A percentile compares a stretch with the other conserved stretches of the same genome.
phyloP scores from a whole-genome alignment of 352 stramenopile genomes.

The Nothophytophthora sp. region DNA sequence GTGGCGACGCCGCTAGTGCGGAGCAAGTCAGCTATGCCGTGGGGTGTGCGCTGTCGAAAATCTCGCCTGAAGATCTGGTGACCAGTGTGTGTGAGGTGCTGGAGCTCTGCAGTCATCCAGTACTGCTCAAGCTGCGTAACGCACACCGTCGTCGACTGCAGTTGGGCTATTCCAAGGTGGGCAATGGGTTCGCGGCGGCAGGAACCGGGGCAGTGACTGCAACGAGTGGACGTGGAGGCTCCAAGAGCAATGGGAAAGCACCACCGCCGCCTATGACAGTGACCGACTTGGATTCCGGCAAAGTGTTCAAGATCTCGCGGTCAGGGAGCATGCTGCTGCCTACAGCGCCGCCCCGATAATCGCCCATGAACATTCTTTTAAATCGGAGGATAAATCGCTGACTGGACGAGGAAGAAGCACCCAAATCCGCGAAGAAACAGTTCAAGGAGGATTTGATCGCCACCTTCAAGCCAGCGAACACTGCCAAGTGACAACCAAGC shows the following conservation, averaged over 20 bases:
- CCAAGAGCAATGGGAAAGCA: slow-evolving; percentile 2
- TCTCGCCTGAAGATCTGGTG: slow-evolving; percentile 62
- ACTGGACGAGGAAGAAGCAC: no score
- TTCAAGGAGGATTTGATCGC: no score
- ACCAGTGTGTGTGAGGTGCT: slow-evolving; percentile 83
- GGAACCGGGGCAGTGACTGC: slow-evolving; percentile 2
- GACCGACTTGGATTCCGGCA: slow-evolving; percentile 69
- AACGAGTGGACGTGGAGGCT: neutral
- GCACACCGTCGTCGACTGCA: slow-evolving; percentile 66
- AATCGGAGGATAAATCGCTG: no score
- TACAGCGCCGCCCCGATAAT: slow-evolving; percentile 9
- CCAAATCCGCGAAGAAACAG: no score
- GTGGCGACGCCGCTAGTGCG: slow-evolving; percentile 26
- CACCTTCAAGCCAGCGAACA: no score
- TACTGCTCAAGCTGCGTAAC: slow-evolving; percentile 80
- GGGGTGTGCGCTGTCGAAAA: slow-evolving; percentile 43
- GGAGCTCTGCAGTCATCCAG: slow-evolving; percentile 70
- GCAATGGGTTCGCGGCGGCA: slow-evolving; percentile 17
- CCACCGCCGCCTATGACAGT: slow-evolving; percentile 49
- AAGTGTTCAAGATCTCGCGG: slow-evolving; percentile 68
- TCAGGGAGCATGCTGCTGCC: slow-evolving; percentile 64
- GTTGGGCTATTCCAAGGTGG: slow-evolving; percentile 38
- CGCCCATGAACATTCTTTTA: neutral
- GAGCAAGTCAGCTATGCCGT: slow-evolving; percentile 73
- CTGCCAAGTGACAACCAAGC: no score